These are phyloP conservation scores for Prinsepia uniflora DNA, from an alignment of 306 rosid species.

Conservation along the genomic window DNA sequence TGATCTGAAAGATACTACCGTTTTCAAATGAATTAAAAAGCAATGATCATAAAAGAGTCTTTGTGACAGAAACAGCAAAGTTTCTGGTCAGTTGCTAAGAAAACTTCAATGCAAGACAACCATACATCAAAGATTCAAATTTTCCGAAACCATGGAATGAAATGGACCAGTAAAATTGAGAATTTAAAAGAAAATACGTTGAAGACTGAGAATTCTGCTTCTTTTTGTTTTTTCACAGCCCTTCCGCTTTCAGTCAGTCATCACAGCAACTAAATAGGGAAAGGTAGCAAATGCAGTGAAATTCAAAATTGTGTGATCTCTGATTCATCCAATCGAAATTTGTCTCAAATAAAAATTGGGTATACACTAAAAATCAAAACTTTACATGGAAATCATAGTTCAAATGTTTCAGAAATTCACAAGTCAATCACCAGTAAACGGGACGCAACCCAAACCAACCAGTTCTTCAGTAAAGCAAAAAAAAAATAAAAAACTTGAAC, in stretches of 20 bases:
- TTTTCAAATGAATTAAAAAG: background rate
- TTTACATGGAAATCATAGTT: background rate
- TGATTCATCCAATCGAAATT: conserved; percentile 6
- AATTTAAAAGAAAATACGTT: background rate
- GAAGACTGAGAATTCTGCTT: background rate
- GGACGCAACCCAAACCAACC: background rate
- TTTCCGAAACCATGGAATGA: background rate
- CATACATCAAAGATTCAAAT: background rate
- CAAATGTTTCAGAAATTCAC: background rate
- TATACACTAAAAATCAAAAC: background rate
- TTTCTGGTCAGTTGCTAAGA: background rate
- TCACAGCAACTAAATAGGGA: background rate
- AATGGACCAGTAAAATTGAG: background rate
- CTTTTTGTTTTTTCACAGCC: background rate
- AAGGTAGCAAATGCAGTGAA: conserved; percentile 13
- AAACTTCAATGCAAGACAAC: background rate
- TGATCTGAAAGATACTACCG: background rate
- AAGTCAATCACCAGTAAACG: conserved; percentile 5
- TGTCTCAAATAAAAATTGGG: conserved; percentile 6
- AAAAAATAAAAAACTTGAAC: conserved; percentile 4
- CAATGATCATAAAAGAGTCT: background rate
- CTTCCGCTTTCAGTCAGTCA: conserved; percentile 10
- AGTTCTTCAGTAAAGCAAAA: background rate
- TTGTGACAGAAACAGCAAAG: background rate
- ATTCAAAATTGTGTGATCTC: conserved; percentile 24